These are phyloP conservation scores for Tuber brumale DNA, from an alignment of 495 filamentous ascomycete genomes.

Conservation along the genomic window DNA sequence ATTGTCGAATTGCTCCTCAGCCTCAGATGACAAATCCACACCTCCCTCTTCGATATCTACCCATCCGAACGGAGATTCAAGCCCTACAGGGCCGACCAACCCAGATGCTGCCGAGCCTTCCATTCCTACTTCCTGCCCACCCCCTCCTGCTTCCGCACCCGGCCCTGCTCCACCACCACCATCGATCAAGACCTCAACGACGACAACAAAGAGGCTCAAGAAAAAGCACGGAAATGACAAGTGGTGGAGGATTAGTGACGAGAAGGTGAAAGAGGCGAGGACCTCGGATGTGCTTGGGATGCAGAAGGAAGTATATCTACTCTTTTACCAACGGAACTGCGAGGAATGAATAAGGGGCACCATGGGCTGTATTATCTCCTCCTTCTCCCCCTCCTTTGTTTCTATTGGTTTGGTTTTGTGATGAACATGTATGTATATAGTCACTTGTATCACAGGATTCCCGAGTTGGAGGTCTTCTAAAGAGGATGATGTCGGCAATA, in stretches of 20 bases:
- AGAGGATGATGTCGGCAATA: neutral
- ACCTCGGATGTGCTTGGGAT: conserved; percentile 84
- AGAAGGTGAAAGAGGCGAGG: conserved; percentile 89
- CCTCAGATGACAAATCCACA: conserved; percentile 29
- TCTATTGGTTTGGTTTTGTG: neutral
- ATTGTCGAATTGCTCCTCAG: conserved; percentile 35
- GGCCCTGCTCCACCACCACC: neutral
- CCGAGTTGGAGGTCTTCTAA: neutral
- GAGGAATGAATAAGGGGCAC: conserved; percentile 11
- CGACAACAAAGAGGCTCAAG: conserved; percentile 15
- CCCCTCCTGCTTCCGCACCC: neutral
- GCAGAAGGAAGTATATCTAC: conserved; percentile 90
- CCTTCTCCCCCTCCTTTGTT: neutral
- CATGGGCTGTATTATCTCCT: neutral
- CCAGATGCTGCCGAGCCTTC: conserved; percentile 1
- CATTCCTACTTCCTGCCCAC: neutral
- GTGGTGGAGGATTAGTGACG: conserved; percentile 98
- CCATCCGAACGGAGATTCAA: conserved; percentile 15
- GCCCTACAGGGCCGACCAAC: neutral
- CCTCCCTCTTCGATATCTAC: conserved; percentile 27
- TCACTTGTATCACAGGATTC: neutral
- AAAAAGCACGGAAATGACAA: conserved; percentile 38
- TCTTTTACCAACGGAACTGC: conserved; percentile 70
- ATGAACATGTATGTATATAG: neutral
- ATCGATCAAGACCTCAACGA: conserved; percentile 9